Evolutionary conservation across 2,329 filamentous ascomycete genomes (phyloP), one percentile per base, ranked within the genome.

Genomic region (Colletotrichum tanaceti): DNA sequence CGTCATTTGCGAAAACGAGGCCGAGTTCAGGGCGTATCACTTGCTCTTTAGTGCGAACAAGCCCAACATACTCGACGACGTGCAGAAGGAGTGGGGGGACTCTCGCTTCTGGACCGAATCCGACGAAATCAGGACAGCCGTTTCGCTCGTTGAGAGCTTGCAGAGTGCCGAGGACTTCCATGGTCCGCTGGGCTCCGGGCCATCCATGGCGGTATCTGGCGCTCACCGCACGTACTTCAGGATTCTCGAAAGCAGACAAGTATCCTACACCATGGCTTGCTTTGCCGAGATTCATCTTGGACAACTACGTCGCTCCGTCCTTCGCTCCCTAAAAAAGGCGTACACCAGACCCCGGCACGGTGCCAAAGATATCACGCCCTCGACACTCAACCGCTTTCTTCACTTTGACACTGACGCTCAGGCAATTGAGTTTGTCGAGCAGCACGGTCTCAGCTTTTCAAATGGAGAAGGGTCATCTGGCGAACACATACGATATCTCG

Each of bases 231-330:
- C 85, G 20, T 90, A 86, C 75, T 90, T 91, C 73, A 81, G 84
- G 28, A 88, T 91, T 55, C 80, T 91, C 35, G 82, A 87, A 71
- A 82, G 85, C 47, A 79, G 81, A 0, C 78, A 81, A 18, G 85
- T 90, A 2, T 91, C 89, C 0, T 91, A 91, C 74, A 90, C 88
- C 1, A 90, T 91, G 87, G 89, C 89, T 16, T 91, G 89, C 72
- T 86, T 91, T 68, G 89, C 89, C 7, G 89, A 91, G 73, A 86
- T 89, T n/a, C 88, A 90, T 73, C 90, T 91, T 66, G 86, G 87
- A 47, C 81, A 84, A 43, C 79, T 91, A 39, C 87, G 89, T 47
- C 86, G 87, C 62, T 83, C 84, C 14, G 85, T 90, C 18, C 75
- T 91, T 20, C 83, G 83, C 62, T 84, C 85, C 18, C 78, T 91